These are phyloP conservation scores for Anisodus acutangulus DNA, from an alignment of 257 asterid genomes.

Conservation along the genomic window DNA sequence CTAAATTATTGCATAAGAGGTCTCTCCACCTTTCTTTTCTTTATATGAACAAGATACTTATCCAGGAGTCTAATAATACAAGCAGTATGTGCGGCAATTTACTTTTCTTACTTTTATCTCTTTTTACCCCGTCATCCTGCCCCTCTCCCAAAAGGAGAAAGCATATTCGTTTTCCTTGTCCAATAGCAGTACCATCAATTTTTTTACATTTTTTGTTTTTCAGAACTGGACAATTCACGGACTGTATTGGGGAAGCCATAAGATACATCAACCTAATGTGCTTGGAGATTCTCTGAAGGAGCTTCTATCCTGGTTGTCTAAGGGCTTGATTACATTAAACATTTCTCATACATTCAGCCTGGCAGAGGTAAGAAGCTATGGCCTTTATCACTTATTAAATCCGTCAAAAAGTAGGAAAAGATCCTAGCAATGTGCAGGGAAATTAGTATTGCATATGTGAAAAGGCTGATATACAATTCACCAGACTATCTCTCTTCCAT, in stretches of 20 bases:
- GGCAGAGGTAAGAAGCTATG: constrained; percentile 52
- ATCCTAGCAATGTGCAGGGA: constrained; percentile 17
- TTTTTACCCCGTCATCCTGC: too few relatives aligned
- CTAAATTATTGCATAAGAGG: neutral
- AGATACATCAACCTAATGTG: constrained; percentile 61
- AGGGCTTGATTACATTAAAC: constrained; percentile 69
- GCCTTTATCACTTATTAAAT: neutral
- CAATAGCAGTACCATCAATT: neutral
- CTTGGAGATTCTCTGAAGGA: constrained; percentile 82
- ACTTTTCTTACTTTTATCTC: neutral
- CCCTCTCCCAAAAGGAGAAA: neutral
- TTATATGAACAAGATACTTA: neutral
- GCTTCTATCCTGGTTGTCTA: constrained; percentile 80
- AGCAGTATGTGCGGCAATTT: neutral
- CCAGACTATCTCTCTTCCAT: neutral
- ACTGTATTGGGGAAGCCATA: constrained; percentile 93
- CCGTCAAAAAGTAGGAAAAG: neutral
- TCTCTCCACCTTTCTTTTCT: neutral
- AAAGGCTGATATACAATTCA: neutral
- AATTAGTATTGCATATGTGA: neutral
- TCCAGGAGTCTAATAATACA: neutral
- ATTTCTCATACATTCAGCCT: constrained; percentile 73
- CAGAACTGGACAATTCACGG: constrained; percentile 99
- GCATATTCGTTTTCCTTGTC: neutral
- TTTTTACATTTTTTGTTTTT: neutral